Conservation (phyloP, 192 early-diverging fungal genomes). For the Helicostylum pulchrum region DNA sequence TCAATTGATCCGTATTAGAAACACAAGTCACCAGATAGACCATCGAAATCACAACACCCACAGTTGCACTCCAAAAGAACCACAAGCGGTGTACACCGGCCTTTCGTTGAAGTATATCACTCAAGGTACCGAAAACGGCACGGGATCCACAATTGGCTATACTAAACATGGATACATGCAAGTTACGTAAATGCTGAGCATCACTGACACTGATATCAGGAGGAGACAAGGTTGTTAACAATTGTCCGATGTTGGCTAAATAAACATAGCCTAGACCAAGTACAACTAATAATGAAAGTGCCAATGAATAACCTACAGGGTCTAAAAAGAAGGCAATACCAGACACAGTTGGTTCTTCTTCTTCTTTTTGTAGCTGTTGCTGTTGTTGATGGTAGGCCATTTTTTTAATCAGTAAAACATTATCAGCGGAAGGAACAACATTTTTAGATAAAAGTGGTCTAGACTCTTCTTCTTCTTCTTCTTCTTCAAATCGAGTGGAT, state of each 20-base stretch:
- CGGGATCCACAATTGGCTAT: slow-evolving; percentile 23
- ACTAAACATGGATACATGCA: slow-evolving; percentile 31
- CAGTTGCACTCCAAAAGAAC: slow-evolving; percentile 22
- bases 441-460: slow-evolving; percentile 6
- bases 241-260: slow-evolving; percentile 28
- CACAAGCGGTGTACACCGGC: slow-evolving; percentile 20
- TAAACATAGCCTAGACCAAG: slow-evolving; percentile 36
- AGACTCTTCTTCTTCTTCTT: neutral
- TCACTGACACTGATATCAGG: neutral
- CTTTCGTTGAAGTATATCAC: slow-evolving; percentile 18
- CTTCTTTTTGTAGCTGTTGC: neutral
- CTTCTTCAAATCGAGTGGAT: slow-evolving; percentile 3
- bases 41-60: slow-evolving; percentile 4
- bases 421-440: neutral
- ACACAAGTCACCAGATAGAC: slow-evolving; percentile 15
- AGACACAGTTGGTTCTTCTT: slow-evolving; percentile 1
- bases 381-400: neutral
- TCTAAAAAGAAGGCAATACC: slow-evolving; percentile 27
- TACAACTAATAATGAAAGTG: slow-evolving; percentile 21
- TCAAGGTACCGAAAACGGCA: slow-evolving; percentile 18
- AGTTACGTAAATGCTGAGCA: slow-evolving; percentile 30
- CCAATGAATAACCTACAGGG: slow-evolving; percentile 26
- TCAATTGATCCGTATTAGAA: slow-evolving; percentile 11
- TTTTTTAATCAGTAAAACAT: neutral
- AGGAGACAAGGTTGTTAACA: slow-evolving; percentile 19